Percentiles rank a stretch among this genome's conserved stretches.
Evolutionary conservation across 495 filamentous ascomycete species (phyloP).

Genomic region (Entonaema liquescens): DNA sequence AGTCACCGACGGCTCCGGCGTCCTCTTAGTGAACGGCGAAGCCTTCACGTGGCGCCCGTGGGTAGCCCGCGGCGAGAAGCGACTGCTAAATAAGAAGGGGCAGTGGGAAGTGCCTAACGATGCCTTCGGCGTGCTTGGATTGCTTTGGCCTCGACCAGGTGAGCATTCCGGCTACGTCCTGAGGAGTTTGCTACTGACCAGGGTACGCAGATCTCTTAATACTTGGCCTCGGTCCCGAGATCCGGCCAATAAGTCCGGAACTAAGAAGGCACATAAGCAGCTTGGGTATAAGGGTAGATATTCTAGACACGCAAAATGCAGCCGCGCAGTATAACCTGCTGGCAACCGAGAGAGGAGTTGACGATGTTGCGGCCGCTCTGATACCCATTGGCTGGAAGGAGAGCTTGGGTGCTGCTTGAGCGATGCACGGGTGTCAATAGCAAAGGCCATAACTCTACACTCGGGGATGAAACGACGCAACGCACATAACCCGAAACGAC

Average conservation of each 20-base stretch:
- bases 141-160: conserved; percentile 94
- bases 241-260: conserved; percentile 77
- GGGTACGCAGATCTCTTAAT: conserved; percentile 78
- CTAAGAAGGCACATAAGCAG: conserved; percentile 75
- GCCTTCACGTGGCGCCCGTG: conserved; percentile 90
- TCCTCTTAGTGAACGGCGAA: conserved; percentile 83
- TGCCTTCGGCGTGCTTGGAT: conserved; percentile 77
- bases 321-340: conserved; percentile 89
- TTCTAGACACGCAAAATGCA: conserved; percentile 93
- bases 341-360: conserved; percentile 81
- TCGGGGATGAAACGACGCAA: background rate
- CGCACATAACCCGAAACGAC: background rate
- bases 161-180: background rate
- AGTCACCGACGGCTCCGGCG: conserved; percentile 69
- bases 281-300: conserved; percentile 85
- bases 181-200: conserved; percentile 1
- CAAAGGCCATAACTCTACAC: background rate
- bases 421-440: background rate
- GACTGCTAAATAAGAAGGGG: conserved; percentile 75
- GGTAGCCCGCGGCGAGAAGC: conserved; percentile 55
- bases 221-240: conserved; percentile 79
- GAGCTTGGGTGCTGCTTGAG: conserved; percentile 46
- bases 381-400: conserved; percentile 87
- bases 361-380: conserved; percentile 85
- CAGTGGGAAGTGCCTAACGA: conserved; percentile 79